A percentile compares a stretch with the other conserved stretches of the same genome.
These are phyloP conservation scores for Leccinum sublutescens DNA, from an alignment of 768 basidiomycete species.

Conservation along the genomic window DNA sequence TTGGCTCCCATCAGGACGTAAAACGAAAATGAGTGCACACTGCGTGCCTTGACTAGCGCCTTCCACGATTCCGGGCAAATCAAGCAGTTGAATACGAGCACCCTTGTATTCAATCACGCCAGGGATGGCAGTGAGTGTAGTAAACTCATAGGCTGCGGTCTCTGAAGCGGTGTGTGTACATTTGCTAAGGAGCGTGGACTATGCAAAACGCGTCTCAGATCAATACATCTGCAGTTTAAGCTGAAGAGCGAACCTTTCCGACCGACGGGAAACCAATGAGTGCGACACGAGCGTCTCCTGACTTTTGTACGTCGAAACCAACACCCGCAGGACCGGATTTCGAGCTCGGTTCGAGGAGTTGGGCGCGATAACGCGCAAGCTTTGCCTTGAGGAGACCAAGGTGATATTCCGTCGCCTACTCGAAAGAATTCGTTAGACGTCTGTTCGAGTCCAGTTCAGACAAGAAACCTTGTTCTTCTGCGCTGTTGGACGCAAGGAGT, in stretches of 20 bases:
- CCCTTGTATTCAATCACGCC: constrained; percentile 97
- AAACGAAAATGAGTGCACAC: background rate
- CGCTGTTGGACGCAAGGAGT: constrained; percentile 42
- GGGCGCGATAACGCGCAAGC: constrained; percentile 89
- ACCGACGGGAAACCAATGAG: constrained; percentile 96
- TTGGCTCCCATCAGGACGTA: background rate
- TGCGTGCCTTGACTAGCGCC: constrained; percentile 73
- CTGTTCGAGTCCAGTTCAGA: background rate
- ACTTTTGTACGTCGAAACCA: constrained; percentile 87
- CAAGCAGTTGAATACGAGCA: constrained; percentile 88
- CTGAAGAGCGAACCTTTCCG: constrained; percentile 57
- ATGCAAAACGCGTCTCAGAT: constrained; percentile 8
- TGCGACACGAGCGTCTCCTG: constrained; percentile 87
- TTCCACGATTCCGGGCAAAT: constrained; percentile 95
- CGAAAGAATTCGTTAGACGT: constrained; percentile 13
- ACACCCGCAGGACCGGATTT: constrained; percentile 80
- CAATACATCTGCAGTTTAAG: background rate
- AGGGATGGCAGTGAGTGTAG: constrained; percentile 92
- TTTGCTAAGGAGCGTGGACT: constrained; percentile 92
- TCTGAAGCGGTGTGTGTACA: constrained; percentile 88
- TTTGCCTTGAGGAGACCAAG: constrained; percentile 93
- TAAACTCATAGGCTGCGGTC: constrained; percentile 93
- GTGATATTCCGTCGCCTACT: constrained; percentile 90
- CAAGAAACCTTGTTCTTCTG: constrained; percentile 89
- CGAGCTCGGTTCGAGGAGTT: constrained; percentile 86